Evolutionary conservation across 2,329 filamentous ascomycete genomes (phyloP).

Genomic region (Fusarium sp.): DNA sequence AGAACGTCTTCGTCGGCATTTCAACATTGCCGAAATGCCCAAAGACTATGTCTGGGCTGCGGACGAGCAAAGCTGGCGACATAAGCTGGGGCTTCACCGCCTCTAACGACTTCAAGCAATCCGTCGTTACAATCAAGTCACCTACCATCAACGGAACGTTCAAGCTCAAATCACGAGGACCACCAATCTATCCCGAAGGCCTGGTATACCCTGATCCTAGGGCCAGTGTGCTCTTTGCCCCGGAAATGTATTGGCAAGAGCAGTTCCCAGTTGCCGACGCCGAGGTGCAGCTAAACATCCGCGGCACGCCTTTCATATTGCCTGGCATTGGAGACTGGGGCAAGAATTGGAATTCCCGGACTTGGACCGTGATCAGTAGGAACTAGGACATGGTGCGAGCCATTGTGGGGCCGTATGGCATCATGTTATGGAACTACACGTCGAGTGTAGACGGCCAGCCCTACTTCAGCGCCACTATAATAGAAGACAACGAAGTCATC

Average conservation of each 20-base stretch:
- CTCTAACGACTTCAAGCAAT: background rate
- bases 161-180: background rate
- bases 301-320: background rate
- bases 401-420: background rate
- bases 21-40: background rate
- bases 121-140: background rate
- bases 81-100: background rate
- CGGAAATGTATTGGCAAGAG: background rate
- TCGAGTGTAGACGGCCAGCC: background rate
- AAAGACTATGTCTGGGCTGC: background rate
- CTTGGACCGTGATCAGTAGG: background rate
- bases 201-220: background rate
- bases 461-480: background rate
- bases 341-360: background rate
- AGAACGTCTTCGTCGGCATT: background rate
- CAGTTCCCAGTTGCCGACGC: background rate
- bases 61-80: background rate
- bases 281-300: background rate
- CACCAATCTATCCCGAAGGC: background rate
- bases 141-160: background rate
- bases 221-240: background rate
- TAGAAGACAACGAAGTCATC: background rate
- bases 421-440: background rate
- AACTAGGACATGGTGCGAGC: background rate
- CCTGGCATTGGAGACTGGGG: background rate